Evolutionary conservation across 2,329 filamentous ascomycete genomes (phyloP), one percentile per base, ranked within the genome.

Genomic region (Claviceps humidiphila): DNA sequence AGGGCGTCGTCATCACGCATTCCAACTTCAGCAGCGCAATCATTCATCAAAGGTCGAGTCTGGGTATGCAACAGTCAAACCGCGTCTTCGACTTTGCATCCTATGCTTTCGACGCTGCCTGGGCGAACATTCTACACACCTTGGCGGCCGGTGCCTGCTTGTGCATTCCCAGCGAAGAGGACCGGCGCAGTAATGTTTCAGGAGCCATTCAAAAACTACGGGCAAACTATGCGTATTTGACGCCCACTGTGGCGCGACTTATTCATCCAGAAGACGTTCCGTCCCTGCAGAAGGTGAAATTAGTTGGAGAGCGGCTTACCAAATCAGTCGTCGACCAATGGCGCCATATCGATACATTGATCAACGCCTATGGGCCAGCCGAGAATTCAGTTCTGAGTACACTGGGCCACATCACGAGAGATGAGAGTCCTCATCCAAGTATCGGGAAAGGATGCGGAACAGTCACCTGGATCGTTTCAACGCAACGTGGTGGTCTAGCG

Each of bases 11-110:
- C 4, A 3, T 48, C 2, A 39, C 46, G 1, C 46, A 48, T 14
- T 17, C 16, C 13, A 38, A 38, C 17, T 48, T 48, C 2, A 39
- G 34, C 20, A 39, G 34, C 2, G 24, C 22, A 3, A 14, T 48
- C n/a, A 13, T 6, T 4, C 74, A 11, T 60, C 64, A 13, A 58
- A 70, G 13, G 57, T 62, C 4, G 59, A 63, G 40, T 58, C 65
- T 47, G 53, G 50, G 16, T 17, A 58, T 54, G 14, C 53, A 51
- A n/a, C 55, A 53, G 34, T 54, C 55, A 8, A 53, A 55, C 3
- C 58, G 71, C 13, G 70, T 72, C 44, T 70, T 58, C 3, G 50
- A 61, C 2, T 57, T 57, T 30, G 14, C 55, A 7, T 46, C 52
- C 3, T 56, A 54, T 30, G 26, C 26, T 30, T 30, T 30, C 8